Evolutionary conservation across 2,329 filamentous ascomycete species (phyloP), one percentile per base, ranked within the genome.

Genomic region (Penicillium rolfsii): DNA sequence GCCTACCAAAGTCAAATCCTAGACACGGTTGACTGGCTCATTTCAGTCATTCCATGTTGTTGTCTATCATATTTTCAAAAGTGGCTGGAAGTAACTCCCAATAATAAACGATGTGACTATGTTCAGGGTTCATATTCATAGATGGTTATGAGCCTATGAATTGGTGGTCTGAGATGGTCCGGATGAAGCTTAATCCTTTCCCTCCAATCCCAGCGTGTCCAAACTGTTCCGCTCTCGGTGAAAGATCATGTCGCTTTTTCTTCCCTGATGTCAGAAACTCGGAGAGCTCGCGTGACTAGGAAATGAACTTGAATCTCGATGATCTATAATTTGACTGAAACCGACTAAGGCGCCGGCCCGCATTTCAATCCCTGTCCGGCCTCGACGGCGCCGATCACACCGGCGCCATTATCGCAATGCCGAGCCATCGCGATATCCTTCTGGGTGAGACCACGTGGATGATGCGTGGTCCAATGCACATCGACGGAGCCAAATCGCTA

Each of bases 391-490:
- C 74, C 74, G 59, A 77, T 74, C 57, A 73, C 49, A 24, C 61
- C 65, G 33, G 75, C 76, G 30, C 74, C 71, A 50, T 74, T 65
- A 54, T 79, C 76, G 57, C 76, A 78, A 55, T 73, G 73, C 50
- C 66, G 69, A 4, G 76, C 76, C 72, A 78, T 73, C 3, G 64
- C 62, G 33, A 73, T 65, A 59, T 79, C 76, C 60, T 77, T 77
- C 30, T 69, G 60, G 9, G 75, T 74, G 26, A 79, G 70, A 26
- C 76, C 76, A n/a, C 71, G 74, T 6, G 76, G 76, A 22, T 66
- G 64, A 67, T 79, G 76, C 45, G 76, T 78, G 16, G 76, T 77
- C 76, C 76, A 79, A 67, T 76, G 71, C 56, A 77, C 67, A 61
- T 75, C 71, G 40, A 77, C 74, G 1, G 74, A 75, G 6, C 74